Base-by-base conservation (phyloP, 768 basidiomycete genomes). In the Lentinula edodes region DNA sequence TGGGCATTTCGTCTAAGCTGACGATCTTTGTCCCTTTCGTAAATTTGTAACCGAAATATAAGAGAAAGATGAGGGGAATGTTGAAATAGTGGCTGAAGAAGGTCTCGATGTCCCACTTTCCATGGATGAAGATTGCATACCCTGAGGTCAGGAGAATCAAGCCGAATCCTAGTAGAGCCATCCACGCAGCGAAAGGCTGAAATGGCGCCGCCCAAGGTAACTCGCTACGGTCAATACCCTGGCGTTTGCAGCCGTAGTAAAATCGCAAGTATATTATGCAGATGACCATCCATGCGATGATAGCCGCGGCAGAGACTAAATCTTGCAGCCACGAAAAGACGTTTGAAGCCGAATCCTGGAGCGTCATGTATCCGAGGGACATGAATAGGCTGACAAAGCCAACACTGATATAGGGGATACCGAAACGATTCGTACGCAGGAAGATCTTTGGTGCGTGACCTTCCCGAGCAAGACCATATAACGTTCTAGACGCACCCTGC, bases 401-500 rank as follows among this genome's bases (percentile, higher is more conserved):
- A 12, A 82, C 74, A 18, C 80, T 74, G 42, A 65, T 66, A 56
- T 79, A 76, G 1, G 82, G 83, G 36, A 84, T 70, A 6, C 83
- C 83, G 4, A 74, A 73, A 66, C 77, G 76, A 5, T 81, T 82
- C 59, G 79, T 81, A 56, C 76, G 74, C 0, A 75, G 67, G 41
- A 84, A 70, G 58, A 77, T 67, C 60, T 63, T 75, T 0, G 80
- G 81, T 3, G 80, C 82, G 61, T 84, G 82, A 18, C 81, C 81
- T 64, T 81, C 77, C 50, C 81, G 73, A 5, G 82, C 77, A 45
- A 84, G 76, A 15, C 83, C 83, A 59, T 84, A 80, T 18, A 83
- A 74, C 8, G 82, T 78, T 61, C 83, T 77, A 34, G 81, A 83
- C 5, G 77, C 68, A 60, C 74, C 81, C 75, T 85, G 89, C 59